Evolutionary conservation across 192 early-diverging fungal species (phyloP).

Genomic region (Backusella morwellensis): DNA sequence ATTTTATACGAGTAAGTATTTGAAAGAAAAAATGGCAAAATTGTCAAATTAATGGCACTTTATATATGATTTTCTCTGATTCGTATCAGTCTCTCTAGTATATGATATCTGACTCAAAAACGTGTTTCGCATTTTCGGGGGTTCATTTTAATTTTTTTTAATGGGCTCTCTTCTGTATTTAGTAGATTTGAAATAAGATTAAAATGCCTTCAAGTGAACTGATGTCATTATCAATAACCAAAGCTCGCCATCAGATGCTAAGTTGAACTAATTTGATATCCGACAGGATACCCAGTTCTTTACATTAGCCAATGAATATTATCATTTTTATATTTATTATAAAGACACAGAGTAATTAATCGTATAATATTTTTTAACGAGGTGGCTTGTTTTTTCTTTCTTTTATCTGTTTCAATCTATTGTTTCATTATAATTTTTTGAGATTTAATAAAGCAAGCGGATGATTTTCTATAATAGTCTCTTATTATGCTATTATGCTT

Average conservation of each 20-base stretch:
- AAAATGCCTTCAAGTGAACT: conserved; percentile 2
- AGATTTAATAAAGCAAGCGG: not conserved
- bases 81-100: not conserved
- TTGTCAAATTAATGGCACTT: not conserved
- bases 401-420: conserved; percentile 1
- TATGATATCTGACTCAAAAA: conserved; percentile 5
- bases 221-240: conserved; percentile 3
- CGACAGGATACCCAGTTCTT: conserved; percentile 1
- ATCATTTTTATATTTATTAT: not conserved
- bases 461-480: not conserved
- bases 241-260: not conserved
- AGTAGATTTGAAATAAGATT: conserved; percentile 10
- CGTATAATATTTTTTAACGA: not conserved
- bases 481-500: not conserved
- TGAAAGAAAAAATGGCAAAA: not conserved
- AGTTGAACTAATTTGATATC: not conserved
- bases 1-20: not conserved
- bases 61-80: conserved; percentile 2
- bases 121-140: conserved; percentile 7
- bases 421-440: not conserved
- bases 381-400: not conserved
- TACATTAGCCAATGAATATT: not conserved
- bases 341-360: not conserved
- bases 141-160: conserved; percentile 7
- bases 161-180: conserved; percentile 8